Percentiles rank a stretch among this genome's conserved stretches.
These are phyloP conservation scores for Pachyrhizus erosus DNA, from an alignment of 306 rosid species.

Conservation along the genomic window DNA sequence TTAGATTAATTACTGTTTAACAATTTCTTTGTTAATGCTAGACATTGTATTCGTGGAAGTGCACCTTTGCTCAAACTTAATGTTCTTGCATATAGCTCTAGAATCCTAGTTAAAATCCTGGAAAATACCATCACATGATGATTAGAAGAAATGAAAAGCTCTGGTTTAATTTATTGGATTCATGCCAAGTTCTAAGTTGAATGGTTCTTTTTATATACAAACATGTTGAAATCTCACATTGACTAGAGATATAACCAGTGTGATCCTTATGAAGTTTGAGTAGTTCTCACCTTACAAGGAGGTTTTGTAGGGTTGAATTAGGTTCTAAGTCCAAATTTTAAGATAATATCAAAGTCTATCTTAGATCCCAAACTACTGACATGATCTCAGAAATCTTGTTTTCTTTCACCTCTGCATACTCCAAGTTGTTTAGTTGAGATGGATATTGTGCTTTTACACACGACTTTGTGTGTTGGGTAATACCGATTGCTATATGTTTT, in stretches of 20 bases:
- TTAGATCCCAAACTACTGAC: conserved; percentile 9
- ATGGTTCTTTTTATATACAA: neutral
- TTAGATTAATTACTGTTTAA: conserved; percentile 22
- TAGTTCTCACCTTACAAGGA: neutral
- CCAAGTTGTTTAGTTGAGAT: neutral
- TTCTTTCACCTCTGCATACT: neutral
- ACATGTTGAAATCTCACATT: neutral
- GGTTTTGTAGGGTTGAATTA: neutral
- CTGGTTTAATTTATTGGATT: conserved; percentile 10
- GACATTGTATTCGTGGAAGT: conserved; percentile 18
- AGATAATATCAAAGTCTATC: neutral
- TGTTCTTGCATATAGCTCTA: neutral
- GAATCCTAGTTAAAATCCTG: conserved; percentile 17
- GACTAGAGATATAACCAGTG: neutral
- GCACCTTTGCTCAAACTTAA: neutral
- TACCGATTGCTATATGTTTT: neutral
- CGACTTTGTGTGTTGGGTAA: conserved; percentile 5
- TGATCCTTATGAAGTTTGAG: neutral
- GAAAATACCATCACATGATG: conserved; percentile 15
- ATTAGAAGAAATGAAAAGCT: neutral
- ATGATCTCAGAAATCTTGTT: neutral
- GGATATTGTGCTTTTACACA: neutral
- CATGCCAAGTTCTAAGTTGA: neutral
- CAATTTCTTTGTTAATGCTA: conserved; percentile 3
- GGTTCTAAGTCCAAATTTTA: neutral